Base-by-base conservation (phyloP, 345 rosid species). In the Linum lewisii region DNA sequence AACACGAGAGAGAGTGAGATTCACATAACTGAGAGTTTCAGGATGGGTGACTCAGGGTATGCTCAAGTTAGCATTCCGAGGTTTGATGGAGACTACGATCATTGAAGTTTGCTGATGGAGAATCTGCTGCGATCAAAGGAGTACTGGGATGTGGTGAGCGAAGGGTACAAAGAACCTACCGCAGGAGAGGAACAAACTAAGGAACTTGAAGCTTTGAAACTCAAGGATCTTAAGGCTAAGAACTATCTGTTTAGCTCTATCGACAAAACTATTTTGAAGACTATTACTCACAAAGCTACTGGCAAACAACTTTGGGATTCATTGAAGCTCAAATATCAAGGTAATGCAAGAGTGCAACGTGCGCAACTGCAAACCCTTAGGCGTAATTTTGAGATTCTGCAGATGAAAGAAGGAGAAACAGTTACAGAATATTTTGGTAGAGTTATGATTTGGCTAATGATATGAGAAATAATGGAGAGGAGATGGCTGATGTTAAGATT, bases 91-190 rank as follows among this genome's bases (percentile, higher is more conserved):
- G 19, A 57, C 36, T 57, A 2, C n/a, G 45, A 57, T 7, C 45
- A 57, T 25, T 57, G 60, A 38, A 57, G 42, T 20, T 14, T 29
- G 8, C 3, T 57, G 29, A n/a, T 57, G 60, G 44, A 57, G 19
- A 57, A 18, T 19, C n/a, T 16, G 19, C 60, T n/a, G 6, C 45
- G 0, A 2, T 57, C 45, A 24, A 57, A 57, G 60, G 60, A 57
- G n/a, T 57, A 57, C 34, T 57, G 60, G 60, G 10, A 20, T 16
- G 21, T 57, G 0, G 15, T 57, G 4, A 32, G 20, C 7, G 34
- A 25, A 14, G 60, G 45, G 4, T 14, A 13, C 24, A 9, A 5
- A 0, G 21, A 24, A 18, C 4, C 3, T 6, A 20, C 18, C 3
- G 44, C 8, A 15, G 0, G 8, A 4, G 14, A 10, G 0, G n/a